Evolutionary conservation across 2,329 filamentous ascomycete species (phyloP).

Genomic region (Cytospora piceicola): DNA sequence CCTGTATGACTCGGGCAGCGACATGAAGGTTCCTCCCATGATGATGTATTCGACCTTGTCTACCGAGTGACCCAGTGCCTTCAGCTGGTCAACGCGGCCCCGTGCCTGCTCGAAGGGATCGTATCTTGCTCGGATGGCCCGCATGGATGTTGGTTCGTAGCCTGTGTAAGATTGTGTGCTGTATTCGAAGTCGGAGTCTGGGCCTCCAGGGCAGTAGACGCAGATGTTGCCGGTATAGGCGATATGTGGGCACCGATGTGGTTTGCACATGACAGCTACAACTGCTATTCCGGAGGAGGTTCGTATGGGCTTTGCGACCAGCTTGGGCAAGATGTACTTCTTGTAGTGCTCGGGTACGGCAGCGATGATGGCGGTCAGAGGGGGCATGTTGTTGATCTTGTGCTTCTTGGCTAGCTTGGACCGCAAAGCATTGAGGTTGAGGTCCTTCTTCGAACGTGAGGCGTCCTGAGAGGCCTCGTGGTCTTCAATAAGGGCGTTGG

Average conservation of each 20-base stretch:
- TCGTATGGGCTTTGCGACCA: constrained; percentile 95
- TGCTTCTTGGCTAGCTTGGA: constrained; percentile 92
- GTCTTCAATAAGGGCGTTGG: constrained; percentile 90
- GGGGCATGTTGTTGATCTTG: constrained; percentile 82
- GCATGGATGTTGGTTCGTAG: constrained; percentile 98
- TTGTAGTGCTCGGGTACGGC: constrained; percentile 99
- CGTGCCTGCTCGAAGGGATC: constrained; percentile 97
- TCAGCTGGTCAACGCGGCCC: constrained; percentile 94
- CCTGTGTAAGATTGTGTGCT: constrained; percentile 98
- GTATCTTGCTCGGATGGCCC: constrained; percentile 93
- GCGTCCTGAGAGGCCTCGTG: constrained; percentile 80
- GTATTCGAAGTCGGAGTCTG: constrained; percentile 98
- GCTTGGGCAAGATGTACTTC: constrained; percentile 95
- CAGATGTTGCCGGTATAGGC: constrained; percentile 99
- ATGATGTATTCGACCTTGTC: constrained; percentile 99
- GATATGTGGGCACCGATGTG: constrained; percentile 95
- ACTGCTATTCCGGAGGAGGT: constrained; percentile 97
- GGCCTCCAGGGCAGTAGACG: constrained; percentile 96
- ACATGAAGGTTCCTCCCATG: constrained; percentile 99
- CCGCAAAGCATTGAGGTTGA: constrained; percentile 89
- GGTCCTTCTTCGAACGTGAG: constrained; percentile 75
- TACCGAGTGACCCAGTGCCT: constrained; percentile 91
- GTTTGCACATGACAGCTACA: constrained; percentile 99
- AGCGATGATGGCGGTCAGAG: constrained; percentile 94
- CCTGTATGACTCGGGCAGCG: constrained; percentile 82